phyloP scores from a whole-genome alignment of 2,329 filamentous ascomycete species.

The Fusarium armeniacum region DNA sequence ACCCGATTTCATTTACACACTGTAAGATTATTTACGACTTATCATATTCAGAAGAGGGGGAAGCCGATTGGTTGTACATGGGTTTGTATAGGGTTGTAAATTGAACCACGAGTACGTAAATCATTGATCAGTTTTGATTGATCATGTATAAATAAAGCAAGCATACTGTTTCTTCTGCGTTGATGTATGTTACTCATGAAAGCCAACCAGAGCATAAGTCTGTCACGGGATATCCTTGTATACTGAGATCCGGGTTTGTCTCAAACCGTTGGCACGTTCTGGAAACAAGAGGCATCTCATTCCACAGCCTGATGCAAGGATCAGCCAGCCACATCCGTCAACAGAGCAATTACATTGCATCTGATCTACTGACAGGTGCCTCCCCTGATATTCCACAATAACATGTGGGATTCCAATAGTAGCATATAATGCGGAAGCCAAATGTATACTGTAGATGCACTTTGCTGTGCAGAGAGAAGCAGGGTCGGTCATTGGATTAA shows the following conservation, averaged over 20 bases:
- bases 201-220: no score
- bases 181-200: background rate
- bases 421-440: background rate
- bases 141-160: background rate
- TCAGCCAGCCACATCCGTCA: constrained; percentile 1
- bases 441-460: background rate
- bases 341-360: background rate
- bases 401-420: background rate
- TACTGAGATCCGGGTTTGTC: background rate
- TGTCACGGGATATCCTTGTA: background rate
- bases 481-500: constrained; percentile 9
- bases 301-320: constrained; percentile 1
- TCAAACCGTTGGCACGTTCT: background rate
- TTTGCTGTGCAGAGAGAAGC: background rate
- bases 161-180: background rate
- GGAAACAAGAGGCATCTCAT: background rate
- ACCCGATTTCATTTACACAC: constrained; percentile 79
- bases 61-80: constrained; percentile 9
- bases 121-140: background rate
- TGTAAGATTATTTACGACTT: constrained; percentile 55
- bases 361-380: constrained; percentile 4
- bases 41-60: constrained; percentile 26
- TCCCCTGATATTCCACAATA: background rate
- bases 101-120: background rate
- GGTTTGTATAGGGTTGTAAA: constrained; percentile 17